Evolutionary conservation across 352 stramenopile species (phyloP).

Genomic region (Phytophthora hybrid): DNA sequence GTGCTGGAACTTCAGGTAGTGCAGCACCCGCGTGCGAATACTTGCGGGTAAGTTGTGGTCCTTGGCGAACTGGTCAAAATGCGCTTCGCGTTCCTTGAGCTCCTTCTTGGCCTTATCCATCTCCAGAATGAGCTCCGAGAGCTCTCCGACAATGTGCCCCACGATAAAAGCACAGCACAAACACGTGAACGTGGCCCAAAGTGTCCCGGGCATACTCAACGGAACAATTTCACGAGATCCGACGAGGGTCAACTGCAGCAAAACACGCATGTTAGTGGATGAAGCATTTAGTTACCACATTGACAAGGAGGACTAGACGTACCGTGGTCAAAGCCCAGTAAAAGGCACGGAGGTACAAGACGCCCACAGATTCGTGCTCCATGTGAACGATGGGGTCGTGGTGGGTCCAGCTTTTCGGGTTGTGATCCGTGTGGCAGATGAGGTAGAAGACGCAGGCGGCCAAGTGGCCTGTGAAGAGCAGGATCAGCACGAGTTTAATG

Average conservation of each 20-base stretch:
- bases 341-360: conserved; percentile 76
- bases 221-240: conserved; percentile 78
- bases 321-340: conserved; percentile 85
- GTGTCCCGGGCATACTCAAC: conserved; percentile 58
- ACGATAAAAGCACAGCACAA: conserved; percentile 84
- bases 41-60: conserved; percentile 65
- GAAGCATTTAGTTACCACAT: neutral
- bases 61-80: conserved; percentile 77
- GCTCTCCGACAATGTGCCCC: conserved; percentile 77
- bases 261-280: conserved; percentile 8
- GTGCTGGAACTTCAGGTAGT: conserved; percentile 81
- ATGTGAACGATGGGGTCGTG: conserved; percentile 78
- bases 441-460: conserved; percentile 76
- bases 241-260: conserved; percentile 64
- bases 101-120: conserved; percentile 82
- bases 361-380: conserved; percentile 53
- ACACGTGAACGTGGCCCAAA: conserved; percentile 74
- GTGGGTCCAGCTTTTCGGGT: conserved; percentile 72
- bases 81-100: conserved; percentile 67
- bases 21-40: conserved; percentile 63
- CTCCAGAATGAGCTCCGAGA: conserved; percentile 81
- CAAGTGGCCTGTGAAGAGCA: conserved; percentile 73
- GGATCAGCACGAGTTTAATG: conserved; percentile 67
- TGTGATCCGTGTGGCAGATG: conserved; percentile 70
- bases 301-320: conserved; percentile 4